Base-by-base conservation (phyloP, 257 asterid species). In the Fraxinus excelsior region DNA sequence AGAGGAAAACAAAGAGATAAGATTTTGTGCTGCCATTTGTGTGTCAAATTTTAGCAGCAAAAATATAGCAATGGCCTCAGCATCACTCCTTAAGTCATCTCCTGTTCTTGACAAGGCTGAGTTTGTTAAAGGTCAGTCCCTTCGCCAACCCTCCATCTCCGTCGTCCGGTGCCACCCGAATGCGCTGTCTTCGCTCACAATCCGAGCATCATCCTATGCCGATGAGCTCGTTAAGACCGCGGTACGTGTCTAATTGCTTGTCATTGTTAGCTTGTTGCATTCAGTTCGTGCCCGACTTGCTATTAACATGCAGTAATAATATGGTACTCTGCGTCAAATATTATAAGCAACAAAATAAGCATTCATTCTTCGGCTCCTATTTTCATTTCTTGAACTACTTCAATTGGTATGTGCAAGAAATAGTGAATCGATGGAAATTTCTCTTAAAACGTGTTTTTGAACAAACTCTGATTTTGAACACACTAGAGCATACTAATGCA, bases 221-320 rank as follows among this genome's bases (percentile, higher is more conserved):
- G 96, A 94, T 82, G 98, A 94, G 83, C 98, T 94, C 69, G 87
- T 94, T 76, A 94, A 90, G 80, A 94, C 98, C 21, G 96, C 98
- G 80, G 96, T 92, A 82, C 10, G 90, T 86, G 18, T 71, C 67
- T 23, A 21, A 3, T 11, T 28, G 35, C 65, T 62, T 28, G n/a
- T 34, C 13, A 12, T 42, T 38, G 23, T 14, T 42, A 25, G 62
- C 28, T 71, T 18, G 7, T 51, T 51, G 62, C 25, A 4, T 19
- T 51, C n/a, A 14, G 18, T 51, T 51, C 7, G 21, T 51, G 60
- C 60, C 6, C 60, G 60, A 51, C 25, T 51, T 51, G 25, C 5
- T 19, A 51, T 46, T 14, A 46, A 46, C 56, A 46, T 46, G 56
- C 56, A 46, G n/a, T n/a, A n/a, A n/a, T n/a, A n/a, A n/a, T n/a